Conservation (phyloP, 306 rosid species). For the Pueraria montana region DNA sequence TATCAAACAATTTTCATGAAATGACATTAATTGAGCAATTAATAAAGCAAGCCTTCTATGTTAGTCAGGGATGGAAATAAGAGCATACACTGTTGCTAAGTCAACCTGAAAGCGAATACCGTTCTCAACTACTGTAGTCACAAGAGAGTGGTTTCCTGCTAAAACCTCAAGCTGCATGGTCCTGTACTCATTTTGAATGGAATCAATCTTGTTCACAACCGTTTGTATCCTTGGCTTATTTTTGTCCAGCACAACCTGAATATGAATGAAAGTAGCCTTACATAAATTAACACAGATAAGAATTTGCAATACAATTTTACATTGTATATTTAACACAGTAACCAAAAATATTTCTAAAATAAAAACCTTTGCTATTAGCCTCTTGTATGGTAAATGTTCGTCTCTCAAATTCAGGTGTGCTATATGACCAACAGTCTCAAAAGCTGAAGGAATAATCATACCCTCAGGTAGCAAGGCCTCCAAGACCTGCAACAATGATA, state of each 20-base stretch:
- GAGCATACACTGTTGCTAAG: slow-evolving; percentile 89
- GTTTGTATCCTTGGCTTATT: slow-evolving; percentile 89
- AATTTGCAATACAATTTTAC: slow-evolving; percentile 29
- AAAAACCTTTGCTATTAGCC: slow-evolving; percentile 85
- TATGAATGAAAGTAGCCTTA: slow-evolving; percentile 43
- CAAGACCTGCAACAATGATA: slow-evolving; percentile 71
- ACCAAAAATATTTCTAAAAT: not conserved
- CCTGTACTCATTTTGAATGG: slow-evolving; percentile 88
- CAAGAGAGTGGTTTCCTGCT: slow-evolving; percentile 94
- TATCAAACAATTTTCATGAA: slow-evolving; percentile 30
- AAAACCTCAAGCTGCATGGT: slow-evolving; percentile 98
- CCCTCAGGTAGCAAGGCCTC: slow-evolving; percentile 83
- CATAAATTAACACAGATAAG: slow-evolving; percentile 32
- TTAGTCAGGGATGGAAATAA: slow-evolving; percentile 46
- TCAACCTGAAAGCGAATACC: slow-evolving; percentile 92
- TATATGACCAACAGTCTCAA: slow-evolving; percentile 93
- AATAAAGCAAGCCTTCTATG: slow-evolving; percentile 41
- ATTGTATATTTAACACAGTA: slow-evolving; percentile 7
- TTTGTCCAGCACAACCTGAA: slow-evolving; percentile 94
- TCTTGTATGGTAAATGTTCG: slow-evolving; percentile 85
- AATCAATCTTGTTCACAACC: slow-evolving; percentile 86
- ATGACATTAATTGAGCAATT: slow-evolving; percentile 29
- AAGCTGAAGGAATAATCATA: slow-evolving; percentile 78
- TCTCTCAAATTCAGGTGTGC: slow-evolving; percentile 93
- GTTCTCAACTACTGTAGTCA: slow-evolving; percentile 85